These are phyloP conservation scores for Chenopodium berlandieri DNA, from an alignment of 148 eudicot genomes.

Conservation along the genomic window DNA sequence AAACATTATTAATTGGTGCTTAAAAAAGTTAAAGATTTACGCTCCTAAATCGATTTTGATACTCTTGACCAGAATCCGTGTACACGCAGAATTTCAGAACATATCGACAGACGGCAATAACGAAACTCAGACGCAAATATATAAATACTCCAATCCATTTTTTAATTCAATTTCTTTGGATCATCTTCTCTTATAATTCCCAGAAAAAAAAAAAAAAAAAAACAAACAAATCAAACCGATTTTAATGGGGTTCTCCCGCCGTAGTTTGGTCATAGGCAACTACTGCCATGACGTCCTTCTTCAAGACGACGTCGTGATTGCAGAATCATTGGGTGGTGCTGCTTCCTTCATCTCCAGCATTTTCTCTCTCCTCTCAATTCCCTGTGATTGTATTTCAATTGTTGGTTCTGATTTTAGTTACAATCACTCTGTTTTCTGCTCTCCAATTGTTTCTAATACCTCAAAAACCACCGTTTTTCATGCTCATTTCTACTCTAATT, in stretches of 20 bases:
- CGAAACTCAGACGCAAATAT: not conserved
- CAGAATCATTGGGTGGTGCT: constrained; percentile 87
- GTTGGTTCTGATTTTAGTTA: constrained; percentile 80
- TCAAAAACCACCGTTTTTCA: constrained; percentile 71
- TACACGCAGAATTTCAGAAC: not conserved
- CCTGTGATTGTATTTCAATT: constrained; percentile 49
- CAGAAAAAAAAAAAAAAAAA: not conserved
- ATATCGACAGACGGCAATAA: not conserved
- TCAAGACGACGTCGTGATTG: constrained; percentile 51
- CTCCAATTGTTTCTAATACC: constrained; percentile 42
- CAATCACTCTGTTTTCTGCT: constrained; percentile 37
- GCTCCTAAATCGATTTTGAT: no score
- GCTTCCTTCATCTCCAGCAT: constrained; percentile 81
- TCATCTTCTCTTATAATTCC: not conserved
- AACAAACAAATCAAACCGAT: no score
- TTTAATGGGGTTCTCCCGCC: constrained; percentile 27
- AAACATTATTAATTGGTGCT: no score
- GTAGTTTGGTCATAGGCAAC: constrained; percentile 74
- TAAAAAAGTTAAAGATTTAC: no score
- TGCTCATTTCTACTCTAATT: constrained; percentile 58
- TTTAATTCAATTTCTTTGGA: not conserved
- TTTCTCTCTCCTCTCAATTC: constrained; percentile 38
- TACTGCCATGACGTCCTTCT: constrained; percentile 79
- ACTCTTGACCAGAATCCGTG: not conserved
- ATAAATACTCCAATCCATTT: not conserved